A percentile compares a stretch with the other conserved stretches of the same genome.
Conservation (phyloP, 495 filamentous ascomycete species). For the Astrocystis sublimbata region DNA sequence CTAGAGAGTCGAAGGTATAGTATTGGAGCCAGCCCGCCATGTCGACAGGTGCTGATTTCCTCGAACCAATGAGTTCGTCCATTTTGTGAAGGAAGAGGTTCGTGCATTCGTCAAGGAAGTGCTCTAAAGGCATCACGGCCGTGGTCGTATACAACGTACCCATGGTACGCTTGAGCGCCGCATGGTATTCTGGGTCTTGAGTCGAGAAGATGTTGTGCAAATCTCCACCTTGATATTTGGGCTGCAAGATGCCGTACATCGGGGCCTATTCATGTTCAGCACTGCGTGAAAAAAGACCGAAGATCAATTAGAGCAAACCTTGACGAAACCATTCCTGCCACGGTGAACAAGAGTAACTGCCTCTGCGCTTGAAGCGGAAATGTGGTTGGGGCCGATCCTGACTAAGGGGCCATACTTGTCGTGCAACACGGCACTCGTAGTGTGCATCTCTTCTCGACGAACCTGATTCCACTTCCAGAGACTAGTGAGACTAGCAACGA, state of each 20-base stretch:
- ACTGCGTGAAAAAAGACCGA: background rate
- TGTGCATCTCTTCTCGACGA: constrained; percentile 17
- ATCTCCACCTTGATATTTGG: background rate
- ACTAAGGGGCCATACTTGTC: constrained; percentile 26
- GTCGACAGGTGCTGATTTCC: constrained; percentile 33
- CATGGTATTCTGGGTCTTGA: constrained; percentile 8
- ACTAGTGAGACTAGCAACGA: constrained; percentile 7
- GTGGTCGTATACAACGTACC: constrained; percentile 19
- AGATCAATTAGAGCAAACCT: background rate
- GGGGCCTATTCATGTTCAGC: constrained; percentile 1
- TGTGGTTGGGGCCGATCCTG: constrained; percentile 32
- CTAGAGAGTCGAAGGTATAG: constrained; percentile 61
- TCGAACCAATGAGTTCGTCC: constrained; percentile 36
- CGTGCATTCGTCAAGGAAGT: constrained; percentile 53
- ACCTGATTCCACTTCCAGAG: constrained; percentile 22
- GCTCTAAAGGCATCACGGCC: constrained; percentile 46
- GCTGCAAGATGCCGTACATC: constrained; percentile 6
- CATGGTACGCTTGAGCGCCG: constrained; percentile 10
- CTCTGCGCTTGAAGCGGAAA: constrained; percentile 24
- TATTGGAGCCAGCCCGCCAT: constrained; percentile 57
- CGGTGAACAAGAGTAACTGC: constrained; percentile 20
- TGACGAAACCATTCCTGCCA: constrained; percentile 13
- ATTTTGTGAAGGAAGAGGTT: constrained; percentile 49
- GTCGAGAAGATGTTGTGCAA: constrained; percentile 8
- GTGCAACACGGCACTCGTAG: constrained; percentile 13